Base-by-base conservation (phyloP, 352 stramenopile species). In the Stramenopiles sp. region DNA sequence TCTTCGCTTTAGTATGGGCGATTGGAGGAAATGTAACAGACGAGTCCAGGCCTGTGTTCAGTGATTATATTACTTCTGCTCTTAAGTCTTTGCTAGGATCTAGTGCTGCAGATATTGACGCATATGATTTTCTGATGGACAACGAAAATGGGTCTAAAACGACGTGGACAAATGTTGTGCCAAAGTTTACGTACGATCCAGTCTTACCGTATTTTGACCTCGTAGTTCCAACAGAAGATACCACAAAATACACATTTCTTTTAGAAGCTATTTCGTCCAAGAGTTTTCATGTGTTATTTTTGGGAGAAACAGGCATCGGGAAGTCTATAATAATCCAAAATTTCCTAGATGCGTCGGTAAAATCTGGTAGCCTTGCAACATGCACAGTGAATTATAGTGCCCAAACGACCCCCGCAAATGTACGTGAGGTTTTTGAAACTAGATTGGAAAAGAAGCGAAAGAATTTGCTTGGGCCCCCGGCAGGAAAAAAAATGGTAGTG, bases 371-470 rank as follows among this genome's bases (percentile, higher is more conserved):
- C n/a, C 90, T 84, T 43, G 88, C 93, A 37, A 81, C 84, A 0
- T 84, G 84, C 1, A 93, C 88, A 0, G 92, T 95, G 84, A 89
- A 86, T 18, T 94, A 92, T 78, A 92, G 86, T 0, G 88, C 88
- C 12, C 88, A 93, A 74, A 94, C 88, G 0, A 92, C 91, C 43
- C 88, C 86, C 1, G 81, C 75, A 0, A 93, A 93, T 49, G 94
- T 89, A 0, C 87, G 95, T 75, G 74, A 80, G 30, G 92, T 88
- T 25, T 95, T 96, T 43, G 90, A 96, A 76, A 87, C 83, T 73
- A 96, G 96, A 73, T 84, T 96, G 1, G 88, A 96, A 81, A 95
- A 96, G 76, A 97, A 97, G 77, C 83, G 91, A 34, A 96, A 96
- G 78, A 96, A 94, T 68, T 77, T 96, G 0, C 80, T 97, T 0